Base-by-base conservation (phyloP, 768 basidiomycete species). In the Agrocybe praecox region DNA sequence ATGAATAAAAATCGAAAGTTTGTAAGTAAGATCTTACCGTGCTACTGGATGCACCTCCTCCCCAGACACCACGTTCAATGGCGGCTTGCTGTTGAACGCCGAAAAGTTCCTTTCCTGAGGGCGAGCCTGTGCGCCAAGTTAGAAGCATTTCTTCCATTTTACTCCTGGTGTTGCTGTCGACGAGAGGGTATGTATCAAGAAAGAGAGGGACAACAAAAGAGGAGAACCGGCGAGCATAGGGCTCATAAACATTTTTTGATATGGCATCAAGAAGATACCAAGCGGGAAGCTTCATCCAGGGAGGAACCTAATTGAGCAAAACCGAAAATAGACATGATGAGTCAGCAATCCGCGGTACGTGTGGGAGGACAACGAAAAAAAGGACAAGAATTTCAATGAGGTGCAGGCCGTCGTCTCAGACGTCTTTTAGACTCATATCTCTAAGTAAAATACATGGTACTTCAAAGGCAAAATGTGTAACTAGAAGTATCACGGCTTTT, bases 141-240 rank as follows among this genome's bases (percentile, higher is more conserved):
- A 92, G 73, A 14, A 98, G 83, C 88, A 99, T 94, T 72, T 99
- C 97, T 69, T 96, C 94, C 92, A 99, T 96, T 73, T 98, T 98
- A 69, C 86, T 84, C 58, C 90, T 87, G 22, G 93, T 96, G 42
- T 73, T 74, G 49, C 86, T 85, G 68, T 97, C 95, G 62, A 97
- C 96, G 64, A 86, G 81, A 46, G 84, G 80, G 73, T 98, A 98
- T 24, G 95, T 88, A 61, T 92, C 86, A 62, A 97, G 78, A 75
- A 95, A 98, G 17, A 96, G 75, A 19, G 86, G 82, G 55, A 90
- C 88, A 59, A 96, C 90, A 68, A 94, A 84, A 10, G 86, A 80
- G 11, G 90, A 81, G 66, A 99, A 95, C 59, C 88, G 83, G 58
- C 86, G 85, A 26, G 92, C 91, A 74, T 98, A 98, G 19, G 96